These are phyloP conservation scores for Gossypium bickii DNA, from an alignment of 345 rosid genomes.

Conservation along the genomic window DNA sequence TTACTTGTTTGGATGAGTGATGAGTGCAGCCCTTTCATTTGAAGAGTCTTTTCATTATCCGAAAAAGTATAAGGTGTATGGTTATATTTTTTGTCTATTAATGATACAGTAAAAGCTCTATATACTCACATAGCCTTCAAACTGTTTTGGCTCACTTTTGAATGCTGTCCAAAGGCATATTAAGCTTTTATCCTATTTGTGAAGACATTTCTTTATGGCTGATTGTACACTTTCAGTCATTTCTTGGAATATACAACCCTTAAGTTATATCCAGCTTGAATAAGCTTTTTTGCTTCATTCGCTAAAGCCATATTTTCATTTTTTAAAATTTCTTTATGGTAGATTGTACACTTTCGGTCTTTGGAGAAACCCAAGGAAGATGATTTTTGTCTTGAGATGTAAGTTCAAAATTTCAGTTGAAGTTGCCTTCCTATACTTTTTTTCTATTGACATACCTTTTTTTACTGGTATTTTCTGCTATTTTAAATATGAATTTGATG, in stretches of 20 bases:
- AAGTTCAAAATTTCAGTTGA: slow-evolving; percentile 31
- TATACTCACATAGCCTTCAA: not conserved
- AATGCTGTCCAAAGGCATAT: not conserved
- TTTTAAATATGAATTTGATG: slow-evolving; percentile 9
- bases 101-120: not conserved
- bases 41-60: not conserved
- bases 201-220: not conserved
- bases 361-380: slow-evolving; percentile 89
- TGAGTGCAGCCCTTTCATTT: not conserved
- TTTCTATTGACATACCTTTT: slow-evolving; percentile 1
- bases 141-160: not conserved
- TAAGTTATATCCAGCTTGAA: not conserved
- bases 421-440: not conserved
- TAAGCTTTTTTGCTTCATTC: not conserved
- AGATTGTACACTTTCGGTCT: slow-evolving; percentile 86
- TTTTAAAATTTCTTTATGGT: slow-evolving; percentile 13
- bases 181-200: not conserved
- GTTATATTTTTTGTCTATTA: not conserved
- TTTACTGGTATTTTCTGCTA: not conserved
- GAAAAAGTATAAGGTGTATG: not conserved
- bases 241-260: not conserved
- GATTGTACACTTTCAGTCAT: not conserved
- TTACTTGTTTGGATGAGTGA: not conserved
- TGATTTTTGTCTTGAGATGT: slow-evolving; percentile 87
- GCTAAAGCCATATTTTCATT: not conserved